Evolutionary conservation across 805 yeast genomes (phyloP).

Genomic region (Saccharomycopsis babjevae): DNA sequence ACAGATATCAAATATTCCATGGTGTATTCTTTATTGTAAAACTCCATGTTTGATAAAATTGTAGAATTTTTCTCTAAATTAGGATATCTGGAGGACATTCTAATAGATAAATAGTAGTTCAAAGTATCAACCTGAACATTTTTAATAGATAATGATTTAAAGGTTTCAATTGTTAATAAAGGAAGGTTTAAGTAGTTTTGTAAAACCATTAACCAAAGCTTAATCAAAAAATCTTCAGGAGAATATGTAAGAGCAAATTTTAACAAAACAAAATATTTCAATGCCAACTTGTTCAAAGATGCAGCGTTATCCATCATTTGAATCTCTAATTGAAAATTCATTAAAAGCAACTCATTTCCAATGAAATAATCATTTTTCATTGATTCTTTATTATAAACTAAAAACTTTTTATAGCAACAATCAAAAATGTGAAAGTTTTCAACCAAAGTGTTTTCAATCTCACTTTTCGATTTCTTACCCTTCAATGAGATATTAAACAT

Average conservation of each 20-base stretch:
- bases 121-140: constrained; percentile 17
- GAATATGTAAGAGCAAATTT: constrained; percentile 1
- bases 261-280: constrained; percentile 6
- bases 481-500: constrained; percentile 23
- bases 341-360: constrained; percentile 55
- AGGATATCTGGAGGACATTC: constrained; percentile 11
- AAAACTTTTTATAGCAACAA: constrained; percentile 26
- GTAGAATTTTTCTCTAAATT: not conserved
- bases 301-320: not conserved
- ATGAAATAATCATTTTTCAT: constrained; percentile 48
- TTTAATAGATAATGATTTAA: constrained; percentile 7
- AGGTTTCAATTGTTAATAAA: not conserved
- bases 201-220: constrained; percentile 15
- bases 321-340: constrained; percentile 35
- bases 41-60: constrained; percentile 1
- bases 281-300: not conserved
- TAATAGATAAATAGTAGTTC: constrained; percentile 6
- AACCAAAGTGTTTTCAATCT: constrained; percentile 21
- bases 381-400: constrained; percentile 25
- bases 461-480: not conserved
- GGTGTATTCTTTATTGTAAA: constrained; percentile 4
- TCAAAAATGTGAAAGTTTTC: constrained; percentile 33
- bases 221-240: constrained; percentile 14
- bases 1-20: constrained; percentile 8
- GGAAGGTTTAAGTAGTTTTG: constrained; percentile 12